phyloP scores from a whole-genome alignment of 306 rosid genomes.

The Quercus rubra region DNA sequence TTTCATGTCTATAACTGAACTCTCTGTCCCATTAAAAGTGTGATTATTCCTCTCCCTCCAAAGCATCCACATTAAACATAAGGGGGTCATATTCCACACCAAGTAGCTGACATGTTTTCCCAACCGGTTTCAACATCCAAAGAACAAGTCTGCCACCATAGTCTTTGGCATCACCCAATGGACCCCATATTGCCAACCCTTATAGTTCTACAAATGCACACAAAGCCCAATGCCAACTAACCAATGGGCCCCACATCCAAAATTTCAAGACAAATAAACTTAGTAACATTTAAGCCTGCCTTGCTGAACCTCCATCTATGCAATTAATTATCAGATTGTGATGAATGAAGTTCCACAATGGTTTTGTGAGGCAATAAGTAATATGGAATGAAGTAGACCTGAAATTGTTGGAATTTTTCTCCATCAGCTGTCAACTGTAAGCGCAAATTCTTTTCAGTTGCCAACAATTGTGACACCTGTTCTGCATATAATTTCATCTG shows the following conservation, averaged over 20 bases:
- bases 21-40: too few species aligned
- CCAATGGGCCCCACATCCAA: background rate
- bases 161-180: too few species aligned
- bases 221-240: background rate
- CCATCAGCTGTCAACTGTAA: constrained; percentile 89
- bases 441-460: constrained; percentile 82
- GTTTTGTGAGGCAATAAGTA: constrained; percentile 4
- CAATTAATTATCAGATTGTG: constrained; percentile 10
- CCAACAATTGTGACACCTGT: constrained; percentile 77
- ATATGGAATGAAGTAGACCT: constrained; percentile 41
- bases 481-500: constrained; percentile 90
- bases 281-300: background rate
- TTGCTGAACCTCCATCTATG: constrained; percentile 4
- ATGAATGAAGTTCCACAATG: background rate
- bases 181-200: background rate
- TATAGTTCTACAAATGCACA: background rate
- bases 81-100: too few species aligned
- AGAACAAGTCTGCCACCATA: too few species aligned
- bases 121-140: too few species aligned
- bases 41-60: too few species aligned
- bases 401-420: constrained; percentile 92
- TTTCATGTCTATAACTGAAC: too few species aligned
- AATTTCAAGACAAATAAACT: constrained; percentile 1
- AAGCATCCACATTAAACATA: too few species aligned
- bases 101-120: too few species aligned